Base-by-base conservation (phyloP, 2,329 filamentous ascomycete genomes). In the Arthrobotrys sinensis region DNA sequence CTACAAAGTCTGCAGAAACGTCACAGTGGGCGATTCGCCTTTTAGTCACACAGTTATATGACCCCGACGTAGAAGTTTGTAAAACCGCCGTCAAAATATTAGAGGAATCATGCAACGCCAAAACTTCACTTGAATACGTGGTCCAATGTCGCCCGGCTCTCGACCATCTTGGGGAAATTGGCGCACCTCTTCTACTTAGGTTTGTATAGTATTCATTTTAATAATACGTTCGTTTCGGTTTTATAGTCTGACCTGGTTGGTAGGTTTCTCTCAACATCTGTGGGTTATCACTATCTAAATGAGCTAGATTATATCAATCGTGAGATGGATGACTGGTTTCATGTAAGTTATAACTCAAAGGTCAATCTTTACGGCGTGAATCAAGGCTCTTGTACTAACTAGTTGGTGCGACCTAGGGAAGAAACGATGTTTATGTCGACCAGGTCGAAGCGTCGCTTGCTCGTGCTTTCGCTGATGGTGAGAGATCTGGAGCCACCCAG, bases 321-420 rank as follows among this genome's bases (percentile, higher is more conserved):
- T 83, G 96, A 99, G 84, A 99, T 99, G 96, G 96, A 99, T 81
- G 96, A 99, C 85, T 99, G 96, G 96, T 99, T 98, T 83, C 87
- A 99, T 16, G 82, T 83, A 79, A 69, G 81, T 79, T 32, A 16
- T 19, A 8, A 28, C 10, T 24, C 24, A 8, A 5, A 50, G 46
- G n/a, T 8, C 43, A 19, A 7, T 36, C 6, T 28, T 14, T 40
- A 21, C 16, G 24, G 38, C n/a, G 14, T 16, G n/a, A 6, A 60
- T 36, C 12, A 28, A 32, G 3, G 8, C 48, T 36, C 3, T 3
- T 6, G 1, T 38, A 57, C 12, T 57, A 21, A 57, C 48, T 43
- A 2, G 4, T 53, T 32, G 24, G 64, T 7, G 60, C 34, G 28
- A 7, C 36, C 1, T 53, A 83, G 34, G 96, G 96, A 12, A 91